Conservation (phyloP, 495 filamentous ascomycete species). For the Penicillium subrubescens region DNA sequence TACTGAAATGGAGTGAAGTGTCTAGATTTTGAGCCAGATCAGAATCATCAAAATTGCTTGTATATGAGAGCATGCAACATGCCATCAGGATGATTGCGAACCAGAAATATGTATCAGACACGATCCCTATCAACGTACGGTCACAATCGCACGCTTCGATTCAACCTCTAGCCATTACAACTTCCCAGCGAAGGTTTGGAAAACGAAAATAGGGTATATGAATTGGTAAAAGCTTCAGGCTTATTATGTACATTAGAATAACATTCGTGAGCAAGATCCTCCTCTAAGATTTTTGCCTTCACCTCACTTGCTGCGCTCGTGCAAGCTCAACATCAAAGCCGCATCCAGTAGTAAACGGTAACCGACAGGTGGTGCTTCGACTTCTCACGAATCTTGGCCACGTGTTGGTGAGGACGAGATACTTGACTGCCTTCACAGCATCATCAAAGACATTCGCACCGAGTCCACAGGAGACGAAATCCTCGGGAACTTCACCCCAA, state of each 20-base stretch:
- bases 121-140: too few species aligned
- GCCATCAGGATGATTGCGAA: too few species aligned
- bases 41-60: too few species aligned
- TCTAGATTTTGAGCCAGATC: neutral
- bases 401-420: neutral
- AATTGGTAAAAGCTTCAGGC: neutral
- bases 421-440: neutral
- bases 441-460: neutral
- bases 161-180: neutral
- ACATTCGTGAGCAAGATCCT: neutral
- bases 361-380: neutral
- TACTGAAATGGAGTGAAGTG: neutral
- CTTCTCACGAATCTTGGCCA: neutral
- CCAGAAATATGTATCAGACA: neutral
- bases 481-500: neutral
- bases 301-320: neutral
- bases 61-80: too few species aligned
- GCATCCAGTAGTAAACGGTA: neutral
- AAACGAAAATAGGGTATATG: neutral
- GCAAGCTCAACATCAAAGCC: neutral
- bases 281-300: neutral
- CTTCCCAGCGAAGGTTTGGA: neutral
- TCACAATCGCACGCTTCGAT: neutral
- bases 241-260: neutral
- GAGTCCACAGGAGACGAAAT: neutral